These are phyloP conservation scores for Hibiscus tridactylites DNA, from an alignment of 345 rosid species.

Conservation along the genomic window DNA sequence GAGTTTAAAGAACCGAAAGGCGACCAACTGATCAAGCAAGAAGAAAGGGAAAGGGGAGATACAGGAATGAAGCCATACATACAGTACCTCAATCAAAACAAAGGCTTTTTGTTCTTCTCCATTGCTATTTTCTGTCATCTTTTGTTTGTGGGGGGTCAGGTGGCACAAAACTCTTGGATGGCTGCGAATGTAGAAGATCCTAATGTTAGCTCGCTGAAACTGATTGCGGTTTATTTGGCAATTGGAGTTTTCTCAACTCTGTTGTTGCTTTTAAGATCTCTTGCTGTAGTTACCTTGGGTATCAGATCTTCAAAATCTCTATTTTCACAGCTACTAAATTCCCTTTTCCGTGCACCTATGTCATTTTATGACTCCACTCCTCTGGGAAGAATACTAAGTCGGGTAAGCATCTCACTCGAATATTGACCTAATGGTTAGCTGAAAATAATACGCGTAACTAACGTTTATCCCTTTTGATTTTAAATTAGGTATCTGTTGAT, in stretches of 20 bases:
- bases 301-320: constrained; percentile 54
- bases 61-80: constrained; percentile 66
- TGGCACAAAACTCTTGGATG: constrained; percentile 70
- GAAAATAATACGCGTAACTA: background rate
- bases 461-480: background rate
- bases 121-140: constrained; percentile 38
- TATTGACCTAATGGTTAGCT: background rate
- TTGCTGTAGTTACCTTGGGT: constrained; percentile 36
- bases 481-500: constrained; percentile 62
- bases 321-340: constrained; percentile 58
- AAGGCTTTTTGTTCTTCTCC: constrained; percentile 49
- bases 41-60: constrained; percentile 79
- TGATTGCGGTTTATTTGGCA: constrained; percentile 47
- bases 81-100: constrained; percentile 54
- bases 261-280: constrained; percentile 38
- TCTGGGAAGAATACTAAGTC: constrained; percentile 67
- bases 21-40: constrained; percentile 69
- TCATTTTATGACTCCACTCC: constrained; percentile 73
- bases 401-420: constrained; percentile 32
- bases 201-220: constrained; percentile 35
- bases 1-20: constrained; percentile 40
- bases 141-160: constrained; percentile 38
- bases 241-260: constrained; percentile 36
- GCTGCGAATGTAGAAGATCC: constrained; percentile 68
- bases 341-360: constrained; percentile 72